These are phyloP conservation scores for Globisporangium carolinianum DNA, from an alignment of 352 stramenopile genomes.

Conservation along the genomic window DNA sequence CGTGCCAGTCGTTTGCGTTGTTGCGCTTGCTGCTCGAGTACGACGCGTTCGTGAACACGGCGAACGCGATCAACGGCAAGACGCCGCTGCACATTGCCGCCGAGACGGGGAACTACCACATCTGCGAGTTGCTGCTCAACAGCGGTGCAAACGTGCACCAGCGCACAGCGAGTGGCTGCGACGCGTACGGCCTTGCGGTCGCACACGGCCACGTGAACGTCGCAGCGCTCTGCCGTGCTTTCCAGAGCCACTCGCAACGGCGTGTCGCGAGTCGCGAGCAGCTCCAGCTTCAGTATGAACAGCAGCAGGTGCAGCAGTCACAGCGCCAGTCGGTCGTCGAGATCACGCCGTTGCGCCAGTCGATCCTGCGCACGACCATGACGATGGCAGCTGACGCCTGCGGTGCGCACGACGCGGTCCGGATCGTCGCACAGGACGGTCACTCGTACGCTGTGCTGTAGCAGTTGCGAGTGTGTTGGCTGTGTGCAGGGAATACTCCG, in stretches of 20 bases:
- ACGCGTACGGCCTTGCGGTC: constrained; percentile 10
- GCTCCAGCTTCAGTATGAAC: background rate
- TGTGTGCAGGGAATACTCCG: background rate
- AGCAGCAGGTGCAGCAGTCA: constrained; percentile 4
- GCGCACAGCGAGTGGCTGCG: constrained; percentile 8
- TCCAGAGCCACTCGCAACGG: constrained; percentile 10
- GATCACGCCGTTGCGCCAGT: background rate
- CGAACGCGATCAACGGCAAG: constrained; percentile 40
- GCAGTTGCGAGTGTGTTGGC: background rate
- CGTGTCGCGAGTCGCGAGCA: constrained; percentile 5
- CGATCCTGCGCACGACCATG: constrained; percentile 4
- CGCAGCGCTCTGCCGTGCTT: constrained; percentile 13
- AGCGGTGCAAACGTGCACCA: constrained; percentile 15
- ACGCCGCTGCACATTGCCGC: constrained; percentile 55
- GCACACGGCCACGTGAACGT: constrained; percentile 12
- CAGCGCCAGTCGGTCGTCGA: constrained; percentile 5
- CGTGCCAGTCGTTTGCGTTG: constrained; percentile 27
- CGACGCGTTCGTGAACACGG: constrained; percentile 41
- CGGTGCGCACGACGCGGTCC: constrained; percentile 8
- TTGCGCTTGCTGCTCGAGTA: constrained; percentile 36
- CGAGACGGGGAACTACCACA: constrained; percentile 35
- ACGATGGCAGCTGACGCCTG: constrained; percentile 16
- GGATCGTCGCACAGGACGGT: constrained; percentile 12
- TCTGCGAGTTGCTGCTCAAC: constrained; percentile 39
- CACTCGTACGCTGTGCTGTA: constrained; percentile 14